A percentile compares a stretch with the other conserved stretches of the same genome.
Conservation (phyloP, 2,329 filamentous ascomycete genomes). For the Nothophoma quercina region DNA sequence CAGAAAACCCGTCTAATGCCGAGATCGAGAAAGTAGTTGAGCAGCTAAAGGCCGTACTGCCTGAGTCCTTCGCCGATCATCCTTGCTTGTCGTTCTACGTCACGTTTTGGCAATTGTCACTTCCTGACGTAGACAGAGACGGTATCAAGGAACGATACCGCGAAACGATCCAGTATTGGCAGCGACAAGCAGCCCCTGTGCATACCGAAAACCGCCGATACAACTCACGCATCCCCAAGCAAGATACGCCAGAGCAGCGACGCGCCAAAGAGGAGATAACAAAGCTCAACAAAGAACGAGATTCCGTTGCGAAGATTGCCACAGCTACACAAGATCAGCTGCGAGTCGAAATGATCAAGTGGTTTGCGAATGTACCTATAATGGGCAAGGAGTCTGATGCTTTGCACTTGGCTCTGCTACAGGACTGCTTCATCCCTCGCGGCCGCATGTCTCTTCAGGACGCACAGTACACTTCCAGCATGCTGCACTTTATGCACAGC, state of each 20-base stretch:
- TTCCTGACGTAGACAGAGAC: conserved; percentile 75
- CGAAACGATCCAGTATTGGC: conserved; percentile 66
- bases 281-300: conserved; percentile 57
- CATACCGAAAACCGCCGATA: conserved; percentile 69
- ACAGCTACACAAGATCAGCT: conserved; percentile 69
- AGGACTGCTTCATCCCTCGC: conserved; percentile 91
- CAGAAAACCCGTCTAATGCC: conserved; percentile 57
- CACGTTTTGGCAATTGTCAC: conserved; percentile 89
- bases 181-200: conserved; percentile 55
- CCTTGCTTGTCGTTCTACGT: conserved; percentile 84
- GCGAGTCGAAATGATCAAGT: conserved; percentile 76
- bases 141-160: conserved; percentile 74
- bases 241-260: conserved; percentile 70
- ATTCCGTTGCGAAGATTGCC: conserved; percentile 59
- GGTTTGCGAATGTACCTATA: conserved; percentile 72
- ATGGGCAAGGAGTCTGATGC: conserved; percentile 64
- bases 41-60: conserved; percentile 68
- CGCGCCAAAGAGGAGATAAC: conserved; percentile 76
- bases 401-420: conserved; percentile 79
- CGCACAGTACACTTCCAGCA: conserved; percentile 85
- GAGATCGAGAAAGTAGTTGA: conserved; percentile 78
- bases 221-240: conserved; percentile 36
- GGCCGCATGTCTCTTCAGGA: conserved; percentile 84
- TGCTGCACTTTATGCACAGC: conserved; percentile 87
- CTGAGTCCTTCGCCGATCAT: conserved; percentile 70